phyloP scores from a whole-genome alignment of 148 eudicot genomes.

The Gaultheria prostrata region DNA sequence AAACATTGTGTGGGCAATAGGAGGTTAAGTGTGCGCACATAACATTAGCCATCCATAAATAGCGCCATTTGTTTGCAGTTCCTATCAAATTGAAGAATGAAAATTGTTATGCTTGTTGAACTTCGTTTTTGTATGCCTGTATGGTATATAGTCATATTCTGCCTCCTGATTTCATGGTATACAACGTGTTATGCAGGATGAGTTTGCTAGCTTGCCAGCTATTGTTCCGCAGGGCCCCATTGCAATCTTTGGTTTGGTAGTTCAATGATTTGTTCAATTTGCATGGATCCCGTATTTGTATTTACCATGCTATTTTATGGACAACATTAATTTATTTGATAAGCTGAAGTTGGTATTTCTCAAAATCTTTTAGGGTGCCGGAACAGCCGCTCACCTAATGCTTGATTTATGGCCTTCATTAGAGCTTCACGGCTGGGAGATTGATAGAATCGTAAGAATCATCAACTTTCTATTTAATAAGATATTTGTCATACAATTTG shows the following conservation, averaged over 20 bases:
- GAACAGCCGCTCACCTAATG: slow-evolving; percentile 73
- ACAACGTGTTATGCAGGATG: slow-evolving; percentile 49
- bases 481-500: neutral
- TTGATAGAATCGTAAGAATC: slow-evolving; percentile 56
- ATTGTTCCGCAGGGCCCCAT: slow-evolving; percentile 69
- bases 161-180: neutral
- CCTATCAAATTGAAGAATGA: neutral
- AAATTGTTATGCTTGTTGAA: neutral
- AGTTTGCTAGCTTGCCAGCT: slow-evolving; percentile 74
- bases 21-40: neutral
- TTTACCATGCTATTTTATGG: slow-evolving; percentile 11
- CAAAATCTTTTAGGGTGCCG: slow-evolving; percentile 63
- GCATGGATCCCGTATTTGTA: neutral
- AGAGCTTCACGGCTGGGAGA: slow-evolving; percentile 84
- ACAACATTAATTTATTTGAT: neutral
- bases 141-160: neutral
- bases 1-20: neutral
- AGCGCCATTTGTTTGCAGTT: neutral
- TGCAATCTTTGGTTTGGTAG: slow-evolving; percentile 79
- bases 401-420: slow-evolving; percentile 74
- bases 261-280: slow-evolving; percentile 12
- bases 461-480: neutral
- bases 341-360: neutral
- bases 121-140: neutral
- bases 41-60: neutral